Evolutionary conservation across 768 basidiomycete species (phyloP).

Genomic region (Krasilnikovozyma curviuscula): DNA sequence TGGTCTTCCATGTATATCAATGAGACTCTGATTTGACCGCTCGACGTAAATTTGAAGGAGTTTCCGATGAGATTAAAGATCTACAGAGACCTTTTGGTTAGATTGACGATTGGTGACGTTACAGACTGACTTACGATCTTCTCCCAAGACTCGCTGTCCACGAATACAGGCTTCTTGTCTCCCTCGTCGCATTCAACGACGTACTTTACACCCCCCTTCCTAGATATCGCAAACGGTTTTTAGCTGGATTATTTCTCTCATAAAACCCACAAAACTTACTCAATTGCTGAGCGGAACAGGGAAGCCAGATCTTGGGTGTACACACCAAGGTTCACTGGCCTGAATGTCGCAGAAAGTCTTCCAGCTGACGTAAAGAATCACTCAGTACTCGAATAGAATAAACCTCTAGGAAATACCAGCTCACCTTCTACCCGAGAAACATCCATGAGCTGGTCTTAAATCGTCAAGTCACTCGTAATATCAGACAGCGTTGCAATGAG

Average conservation of each 20-base stretch:
- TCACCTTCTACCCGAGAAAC: conserved; percentile 25
- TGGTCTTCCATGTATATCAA: background rate
- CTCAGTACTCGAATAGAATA: background rate
- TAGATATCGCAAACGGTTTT: background rate
- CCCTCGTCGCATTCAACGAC: conserved; percentile 21
- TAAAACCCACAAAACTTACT: conserved; percentile 18
- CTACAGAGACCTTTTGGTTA: too few species aligned
- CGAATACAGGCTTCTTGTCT: conserved; percentile 16
- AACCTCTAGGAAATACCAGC: background rate
- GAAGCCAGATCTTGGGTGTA: conserved; percentile 25
- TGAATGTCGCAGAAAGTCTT: conserved; percentile 22
- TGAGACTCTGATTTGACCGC: background rate
- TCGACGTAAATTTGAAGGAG: conserved; percentile 3
- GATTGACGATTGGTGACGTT: too few species aligned
- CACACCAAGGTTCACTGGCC: conserved; percentile 22
- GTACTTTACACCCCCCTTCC: conserved; percentile 13
- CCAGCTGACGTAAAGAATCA: conserved; percentile 17
- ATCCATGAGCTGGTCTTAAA: conserved; percentile 30
- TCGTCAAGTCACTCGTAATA: too few species aligned
- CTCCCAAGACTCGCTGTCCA: conserved; percentile 27
- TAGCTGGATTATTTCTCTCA: background rate
- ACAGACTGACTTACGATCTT: too few species aligned
- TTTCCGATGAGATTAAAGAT: conserved; percentile 27
- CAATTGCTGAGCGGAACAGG: conserved; percentile 27
- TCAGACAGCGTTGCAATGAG: too few species aligned